Evolutionary conservation across 2,329 filamentous ascomycete species (phyloP), one percentile per base, ranked within the genome.

Genomic region (Sporothrix humicola): DNA sequence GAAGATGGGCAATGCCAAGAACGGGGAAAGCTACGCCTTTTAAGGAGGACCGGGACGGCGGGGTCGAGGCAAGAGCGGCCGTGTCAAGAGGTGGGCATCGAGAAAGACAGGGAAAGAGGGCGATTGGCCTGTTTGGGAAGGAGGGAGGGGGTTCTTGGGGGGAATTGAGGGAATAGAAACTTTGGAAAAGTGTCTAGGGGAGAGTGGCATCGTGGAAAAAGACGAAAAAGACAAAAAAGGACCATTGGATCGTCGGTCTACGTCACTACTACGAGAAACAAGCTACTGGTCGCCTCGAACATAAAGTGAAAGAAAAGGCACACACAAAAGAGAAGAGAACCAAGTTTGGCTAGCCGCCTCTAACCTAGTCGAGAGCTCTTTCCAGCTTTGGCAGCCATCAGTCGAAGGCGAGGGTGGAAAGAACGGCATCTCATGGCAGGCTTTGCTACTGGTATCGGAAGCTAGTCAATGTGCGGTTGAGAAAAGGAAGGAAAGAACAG

Each of bases 1-100:
- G 44, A 70, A 31, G 31, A 61, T 58, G 13, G 44, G 7, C 17
- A 42, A 52, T 63, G 69, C 69, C 69, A 71, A 71, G 69, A 71
- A 61, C 42, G 31, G 69, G 56, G 44, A 37, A 15, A 70, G 54
- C 52, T 31, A 23, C 66, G 17, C 17, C 52, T 70, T 70, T 17
- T 59, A 70, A 70, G 52, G 52, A 26, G n/a, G 31, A 2, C 26
- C 23, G 23, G 13, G 46, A 17, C n/a, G 48, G 15, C 15, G 48
- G 48, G 13, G 48, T 9, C 2, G 23, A 37, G 66, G 65, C 52
- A 66, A 23, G 61, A 17, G 61, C 61, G 42, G 48, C 20, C 1
- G 44, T 6, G 10, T 37, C 61, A 15, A 26, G 6, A 44, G 20
- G 42, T 48, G 20, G 17, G 20, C 5, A 66, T 48, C n/a, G 61